Evolutionary conservation across 1,139 yeast species (phyloP), one percentile per base, ranked within the genome.

Genomic region (Fermentozyma sake): DNA sequence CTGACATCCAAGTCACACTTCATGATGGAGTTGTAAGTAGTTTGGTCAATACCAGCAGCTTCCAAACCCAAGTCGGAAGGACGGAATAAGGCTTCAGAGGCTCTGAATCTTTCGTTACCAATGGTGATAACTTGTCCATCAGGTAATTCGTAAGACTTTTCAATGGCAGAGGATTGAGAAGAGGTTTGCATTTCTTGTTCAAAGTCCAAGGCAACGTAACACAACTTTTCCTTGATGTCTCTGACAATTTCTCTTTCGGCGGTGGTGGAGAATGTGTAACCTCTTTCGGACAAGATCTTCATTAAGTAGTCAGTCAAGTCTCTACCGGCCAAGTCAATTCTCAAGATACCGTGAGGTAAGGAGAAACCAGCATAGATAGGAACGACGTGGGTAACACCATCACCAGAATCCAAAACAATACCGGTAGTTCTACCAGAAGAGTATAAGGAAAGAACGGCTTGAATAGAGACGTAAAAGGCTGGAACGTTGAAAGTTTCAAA

Each of bases 401-500:
- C 98, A 79, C 98, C 98, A 44, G 97, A 87, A 73, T 91, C 98
- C 63, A 91, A 79, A 47, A 91, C 98, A 58, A 91, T 89, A 86
- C 98, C 98, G 50, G 98, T 91, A 54, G 97, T 93, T 82, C 97
- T 91, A 76, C 98, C 98, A 46, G 97, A 87, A 38, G 98, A 89
- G 76, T 91, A 91, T 61, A 91, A 77, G 39, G 98, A 89, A 62
- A 91, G 79, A 41, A 91, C 97, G 55, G 98, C 97, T 75, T 91
- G 98, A 61, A 91, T 89, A 52, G 95, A 82, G 49, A 91, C 96
- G 80, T 91, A 91, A 75, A 91, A 87, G 39, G 97, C 98, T 57
- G 98, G 98, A 50, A 89, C 96, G 67, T 91, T 91, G 79, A 91
- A 91, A 46, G 96, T 91, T 77, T 91, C 98, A 64, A 91, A 89